phyloP scores from a whole-genome alignment of 176 grass and related monocot species.

The Pontederia crassipes region DNA sequence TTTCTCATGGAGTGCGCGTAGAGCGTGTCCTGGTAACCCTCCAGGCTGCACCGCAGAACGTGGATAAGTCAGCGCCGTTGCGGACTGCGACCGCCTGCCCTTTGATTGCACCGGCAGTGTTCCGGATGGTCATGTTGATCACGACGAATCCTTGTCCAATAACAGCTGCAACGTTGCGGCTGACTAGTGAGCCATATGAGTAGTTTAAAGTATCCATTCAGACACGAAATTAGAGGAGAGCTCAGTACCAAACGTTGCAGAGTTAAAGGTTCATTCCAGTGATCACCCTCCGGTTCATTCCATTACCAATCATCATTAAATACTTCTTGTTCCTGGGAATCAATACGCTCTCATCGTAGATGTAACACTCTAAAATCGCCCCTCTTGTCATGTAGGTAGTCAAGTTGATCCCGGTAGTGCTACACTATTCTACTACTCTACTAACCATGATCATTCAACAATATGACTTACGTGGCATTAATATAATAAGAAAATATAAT shows the following conservation, averaged over 20 bases:
- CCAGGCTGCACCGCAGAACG: constrained; percentile 73
- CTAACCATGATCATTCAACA: no score
- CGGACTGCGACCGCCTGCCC: constrained; percentile 74
- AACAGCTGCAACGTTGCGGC: constrained; percentile 29
- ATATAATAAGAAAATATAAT: no score
- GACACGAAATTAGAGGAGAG: no score
- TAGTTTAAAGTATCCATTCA: no score
- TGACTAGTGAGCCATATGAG: no score
- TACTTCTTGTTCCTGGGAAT: constrained; percentile 54
- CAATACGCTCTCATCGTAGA: constrained; percentile 75
- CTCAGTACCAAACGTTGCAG: constrained; percentile 56
- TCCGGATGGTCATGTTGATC: constrained; percentile 64
- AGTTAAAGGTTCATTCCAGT: constrained; percentile 86
- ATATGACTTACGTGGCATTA: no score
- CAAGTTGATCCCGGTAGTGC: no score
- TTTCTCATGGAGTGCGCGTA: constrained; percentile 89
- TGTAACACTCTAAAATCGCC: no score
- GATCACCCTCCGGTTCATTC: constrained; percentile 71
- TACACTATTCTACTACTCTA: no score
- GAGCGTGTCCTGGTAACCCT: constrained; percentile 87
- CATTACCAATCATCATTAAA: constrained; percentile 81
- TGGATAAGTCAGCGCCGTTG: constrained; percentile 63
- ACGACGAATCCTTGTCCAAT: constrained; percentile 58
- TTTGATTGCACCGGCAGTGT: constrained; percentile 57
- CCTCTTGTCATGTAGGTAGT: no score